A percentile compares a stretch with the other conserved stretches of the same genome.
phyloP scores from a whole-genome alignment of 169 alveolate species.

The Condylostoma magnum region DNA sequence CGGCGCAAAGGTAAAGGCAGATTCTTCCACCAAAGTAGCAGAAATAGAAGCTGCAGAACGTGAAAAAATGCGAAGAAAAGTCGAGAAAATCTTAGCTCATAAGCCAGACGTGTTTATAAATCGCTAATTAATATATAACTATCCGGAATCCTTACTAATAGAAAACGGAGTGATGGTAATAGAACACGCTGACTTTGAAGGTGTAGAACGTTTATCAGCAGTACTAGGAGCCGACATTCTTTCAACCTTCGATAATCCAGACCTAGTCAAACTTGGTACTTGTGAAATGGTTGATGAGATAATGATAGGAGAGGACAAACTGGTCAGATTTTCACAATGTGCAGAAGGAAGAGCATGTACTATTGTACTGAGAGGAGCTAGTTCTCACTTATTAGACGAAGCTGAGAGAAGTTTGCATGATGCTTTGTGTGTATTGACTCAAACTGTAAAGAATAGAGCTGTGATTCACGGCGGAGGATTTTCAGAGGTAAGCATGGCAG shows the following conservation, averaged over 20 bases:
- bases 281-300: constrained; percentile 97
- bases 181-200: constrained; percentile 99
- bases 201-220: constrained; percentile 99
- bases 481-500: constrained; percentile 97
- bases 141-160: constrained; percentile 97
- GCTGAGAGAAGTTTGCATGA: constrained; percentile 99
- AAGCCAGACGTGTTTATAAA: constrained; percentile 98
- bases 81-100: constrained; percentile 94
- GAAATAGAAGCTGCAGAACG: constrained; percentile 98
- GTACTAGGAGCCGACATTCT: constrained; percentile 97
- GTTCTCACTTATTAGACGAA: constrained; percentile 98
- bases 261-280: constrained; percentile 89
- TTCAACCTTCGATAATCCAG: constrained; percentile 98
- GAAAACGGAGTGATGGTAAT: constrained; percentile 97
- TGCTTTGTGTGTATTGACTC: constrained; percentile 97
- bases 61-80: constrained; percentile 96
- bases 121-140: constrained; percentile 98
- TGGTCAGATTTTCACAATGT: constrained; percentile 96
- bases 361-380: constrained; percentile 98
- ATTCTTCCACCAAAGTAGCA: constrained; percentile 96
- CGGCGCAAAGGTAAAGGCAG: constrained; percentile 98
- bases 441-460: constrained; percentile 88
- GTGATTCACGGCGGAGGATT: constrained; percentile 99
- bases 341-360: constrained; percentile 95
- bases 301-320: constrained; percentile 98